Percentiles rank a stretch among this genome's conserved stretches.
Conservation (phyloP, 1,284 basidiomycete genomes). For the Sporisorium iseilematis-ciliati region DNA sequence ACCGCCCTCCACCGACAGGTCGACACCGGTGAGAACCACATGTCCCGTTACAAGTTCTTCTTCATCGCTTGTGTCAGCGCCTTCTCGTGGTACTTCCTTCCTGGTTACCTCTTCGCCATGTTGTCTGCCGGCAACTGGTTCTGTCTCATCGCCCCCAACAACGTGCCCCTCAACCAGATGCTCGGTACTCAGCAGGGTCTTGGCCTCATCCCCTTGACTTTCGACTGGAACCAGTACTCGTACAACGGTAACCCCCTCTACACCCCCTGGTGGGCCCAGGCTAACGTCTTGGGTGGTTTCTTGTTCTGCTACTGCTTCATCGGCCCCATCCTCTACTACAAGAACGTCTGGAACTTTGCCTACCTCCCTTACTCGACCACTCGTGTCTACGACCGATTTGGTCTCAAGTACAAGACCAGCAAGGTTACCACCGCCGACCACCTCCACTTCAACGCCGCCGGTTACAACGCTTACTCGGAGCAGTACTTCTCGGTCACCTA, state of each 20-base stretch:
- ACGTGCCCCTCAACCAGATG: constrained; percentile 63
- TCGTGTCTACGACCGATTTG: constrained; percentile 59
- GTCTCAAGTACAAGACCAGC: constrained; percentile 44
- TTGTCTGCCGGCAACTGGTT: constrained; percentile 63
- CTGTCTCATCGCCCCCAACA: constrained; percentile 61
- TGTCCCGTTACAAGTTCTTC: constrained; percentile 71
- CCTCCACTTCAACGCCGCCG: constrained; percentile 43
- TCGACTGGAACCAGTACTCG: constrained; percentile 61
- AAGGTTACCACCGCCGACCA: constrained; percentile 42
- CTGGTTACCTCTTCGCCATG: constrained; percentile 62
- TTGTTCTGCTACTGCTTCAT: constrained; percentile 60
- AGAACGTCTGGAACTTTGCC: constrained; percentile 57
- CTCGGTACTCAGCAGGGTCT: constrained; percentile 58
- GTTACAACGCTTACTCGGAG: constrained; percentile 62
- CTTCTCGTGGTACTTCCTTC: constrained; percentile 62
- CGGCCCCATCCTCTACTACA: constrained; percentile 62
- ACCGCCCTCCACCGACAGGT: constrained; percentile 59
- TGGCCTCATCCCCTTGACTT: constrained; percentile 57
- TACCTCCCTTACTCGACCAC: constrained; percentile 59
- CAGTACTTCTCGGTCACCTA: constrained; percentile 76
- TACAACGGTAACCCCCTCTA: constrained; percentile 55
- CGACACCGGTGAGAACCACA: constrained; percentile 64
- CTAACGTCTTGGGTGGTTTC: constrained; percentile 55
- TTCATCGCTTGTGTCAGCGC: constrained; percentile 43
- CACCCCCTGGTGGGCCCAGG: constrained; percentile 59